Evolutionary conservation across 495 filamentous ascomycete species (phyloP), one percentile per base, ranked within the genome.

Genomic region (Hypomontagnella monticulosa): DNA sequence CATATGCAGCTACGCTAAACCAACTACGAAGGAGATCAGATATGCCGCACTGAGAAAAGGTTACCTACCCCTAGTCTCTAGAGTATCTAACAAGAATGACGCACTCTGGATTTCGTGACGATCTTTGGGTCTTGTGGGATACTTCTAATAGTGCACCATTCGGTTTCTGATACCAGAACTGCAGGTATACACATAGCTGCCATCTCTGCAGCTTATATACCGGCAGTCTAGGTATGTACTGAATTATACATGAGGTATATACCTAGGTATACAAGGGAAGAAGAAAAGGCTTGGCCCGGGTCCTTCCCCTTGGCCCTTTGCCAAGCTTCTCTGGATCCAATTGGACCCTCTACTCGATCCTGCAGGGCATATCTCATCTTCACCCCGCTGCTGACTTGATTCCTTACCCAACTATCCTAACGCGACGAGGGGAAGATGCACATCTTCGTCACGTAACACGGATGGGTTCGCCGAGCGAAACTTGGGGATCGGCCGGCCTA

Each of bases 371-470:
- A 54, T 47, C 51, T 66, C 61, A 52, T 58, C 41, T 40, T 42
- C 55, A 37, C 51, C 57, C 52, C 56, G 27, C 54, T 18, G 30
- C 41, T 56, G 27, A 14, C 55, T 52, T 52, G 50, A 37, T 47
- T 66, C 34, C 52, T 66, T 57, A n/a, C n/a, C n/a, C n/a, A n/a
- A n/a, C n/a, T n/a, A 61, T 66, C 62, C 67, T 27, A 52, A 54
- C 23, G 40, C 62, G 10, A 38, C 20, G 37, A 61, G 4, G 47
- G 52, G 18, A 23, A 46, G 16, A 54, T 6, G 41, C n/a, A 6
- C 33, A 38, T 40, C 44, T 50, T 36, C 55, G 34, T 58, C 59
- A 41, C 42, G 48, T 37, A 49, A 23, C 48, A 14, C 47, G 37
- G 52, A 56, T 47, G 55, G 33, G 8, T 30, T 38, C 38, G 50